Percentiles rank a stretch among this genome's conserved stretches.
Evolutionary conservation across 306 rosid species (phyloP).

Genomic region (Cicer judaicum): DNA sequence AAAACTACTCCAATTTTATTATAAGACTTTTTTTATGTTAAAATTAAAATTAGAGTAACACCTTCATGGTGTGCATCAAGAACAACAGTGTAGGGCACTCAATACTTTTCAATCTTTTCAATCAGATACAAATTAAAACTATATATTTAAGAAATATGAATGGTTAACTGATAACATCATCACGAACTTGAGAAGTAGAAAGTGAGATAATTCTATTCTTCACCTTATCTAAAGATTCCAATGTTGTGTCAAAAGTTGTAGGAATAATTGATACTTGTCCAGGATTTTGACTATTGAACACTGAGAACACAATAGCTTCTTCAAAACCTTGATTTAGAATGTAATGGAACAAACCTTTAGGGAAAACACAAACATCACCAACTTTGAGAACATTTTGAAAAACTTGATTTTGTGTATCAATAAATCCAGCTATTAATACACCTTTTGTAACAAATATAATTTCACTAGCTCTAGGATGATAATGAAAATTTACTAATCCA

Average conservation of each 20-base stretch:
- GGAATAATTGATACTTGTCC: conserved; percentile 50
- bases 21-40: no score
- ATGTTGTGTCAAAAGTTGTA: conserved; percentile 46
- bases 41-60: no score
- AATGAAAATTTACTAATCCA: conserved; percentile 60
- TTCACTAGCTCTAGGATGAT: conserved; percentile 87
- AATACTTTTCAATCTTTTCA: no score
- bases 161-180: conserved; percentile 28
- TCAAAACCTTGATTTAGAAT: conserved; percentile 58
- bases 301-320: conserved; percentile 60
- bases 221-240: conserved; percentile 50
- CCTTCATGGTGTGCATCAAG: no score
- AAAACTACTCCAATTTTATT: no score
- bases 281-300: conserved; percentile 78
- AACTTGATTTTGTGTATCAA: conserved; percentile 60
- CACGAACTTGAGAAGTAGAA: conserved; percentile 46
- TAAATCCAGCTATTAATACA: conserved; percentile 60
- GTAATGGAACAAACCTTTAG: conserved; percentile 77
- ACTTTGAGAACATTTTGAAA: conserved; percentile 55
- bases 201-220: conserved; percentile 45
- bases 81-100: no score
- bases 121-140: no score
- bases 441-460: conserved; percentile 72
- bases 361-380: conserved; percentile 81
- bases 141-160: conserved; percentile 2